These are phyloP conservation scores for Aspergillus flavus DNA, from an alignment of 2,329 filamentous ascomycete genomes.

Conservation along the genomic window DNA sequence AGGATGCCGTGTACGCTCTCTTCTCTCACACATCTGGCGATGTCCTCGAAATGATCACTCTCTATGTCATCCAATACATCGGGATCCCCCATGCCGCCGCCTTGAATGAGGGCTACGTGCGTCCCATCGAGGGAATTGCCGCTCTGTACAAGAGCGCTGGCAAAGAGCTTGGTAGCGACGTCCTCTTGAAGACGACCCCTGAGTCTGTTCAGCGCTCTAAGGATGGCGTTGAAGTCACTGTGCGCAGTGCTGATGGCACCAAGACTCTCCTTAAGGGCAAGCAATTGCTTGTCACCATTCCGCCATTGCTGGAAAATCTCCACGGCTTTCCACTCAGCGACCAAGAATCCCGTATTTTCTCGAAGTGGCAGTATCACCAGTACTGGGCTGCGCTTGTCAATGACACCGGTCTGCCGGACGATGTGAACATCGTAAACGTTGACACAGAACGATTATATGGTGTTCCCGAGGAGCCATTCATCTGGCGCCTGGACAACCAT, in stretches of 20 bases:
- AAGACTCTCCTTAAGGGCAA: not conserved
- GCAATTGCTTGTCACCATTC: not conserved
- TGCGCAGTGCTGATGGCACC: not conserved
- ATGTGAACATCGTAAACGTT: not conserved
- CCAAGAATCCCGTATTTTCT: not conserved
- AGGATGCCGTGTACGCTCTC: not conserved
- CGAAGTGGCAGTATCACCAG: not conserved
- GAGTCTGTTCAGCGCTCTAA: not conserved
- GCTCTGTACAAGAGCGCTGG: slow-evolving; percentile 4
- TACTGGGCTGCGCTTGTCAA: not conserved
- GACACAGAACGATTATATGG: not conserved
- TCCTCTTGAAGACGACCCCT: slow-evolving; percentile 30
- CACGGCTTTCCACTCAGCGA: not conserved
- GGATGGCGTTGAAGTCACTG: not conserved
- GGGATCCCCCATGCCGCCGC: not conserved
- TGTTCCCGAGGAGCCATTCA: not conserved
- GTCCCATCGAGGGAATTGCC: not conserved
- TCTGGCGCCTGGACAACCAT: not conserved
- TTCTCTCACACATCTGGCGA: slow-evolving; percentile 4
- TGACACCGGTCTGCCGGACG: not conserved
- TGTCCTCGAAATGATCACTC: not conserved
- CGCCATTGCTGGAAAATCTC: not conserved
- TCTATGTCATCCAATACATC: slow-evolving; percentile 13
- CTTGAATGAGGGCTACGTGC: not conserved
- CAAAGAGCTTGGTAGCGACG: slow-evolving; percentile 28